Evolutionary conservation across 2,329 filamentous ascomycete species (phyloP), one percentile per base, ranked within the genome.

Genomic region (Colletotrichum echinochloae): DNA sequence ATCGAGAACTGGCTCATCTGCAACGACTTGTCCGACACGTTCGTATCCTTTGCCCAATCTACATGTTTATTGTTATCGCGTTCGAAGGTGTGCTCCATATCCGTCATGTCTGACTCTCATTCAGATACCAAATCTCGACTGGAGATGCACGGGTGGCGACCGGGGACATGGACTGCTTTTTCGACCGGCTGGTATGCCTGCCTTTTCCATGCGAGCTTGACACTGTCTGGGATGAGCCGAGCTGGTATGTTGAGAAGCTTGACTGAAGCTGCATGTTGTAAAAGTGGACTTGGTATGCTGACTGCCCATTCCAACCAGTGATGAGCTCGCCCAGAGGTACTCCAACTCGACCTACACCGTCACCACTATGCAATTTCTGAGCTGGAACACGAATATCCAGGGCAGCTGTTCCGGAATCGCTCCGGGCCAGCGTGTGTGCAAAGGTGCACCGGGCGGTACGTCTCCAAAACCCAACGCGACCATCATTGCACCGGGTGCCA

Each of bases 321-420:
- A 52, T 30, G 12, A 52, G 16, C 49, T 52, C 33, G 49, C 49
- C 6, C 26, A 28, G 6, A 28, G 28, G 26, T 52, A 52, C 49
- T 52, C 49, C 23, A 52, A 52, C 26, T 52, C 49, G 49, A 52
- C 49, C 5, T 52, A 57, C 39, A 57, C 16, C 55, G 55, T 57
- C 35, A 57, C 55, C 12, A 14, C 39, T 16, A 44, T 26, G 12
- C 55, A 57, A 6, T 57, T 57, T 18, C 55, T 39, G 5, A 57
- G 35, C 30, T 57, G 55, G 55, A 57, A 57, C 39, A 14, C 2
- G 23, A 57, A 57, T 14, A 57, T 57, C 20, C 33, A 39, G 20
- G 55, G 55, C 1, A 57, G 35, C 35, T 57, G 55, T n/a, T 52
- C 49, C 18, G 49, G 49, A 14, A 23, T 52, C 30, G 49, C 49